phyloP scores from a whole-genome alignment of 2,329 filamentous ascomycete species.

The Penicillium crustosum region DNA sequence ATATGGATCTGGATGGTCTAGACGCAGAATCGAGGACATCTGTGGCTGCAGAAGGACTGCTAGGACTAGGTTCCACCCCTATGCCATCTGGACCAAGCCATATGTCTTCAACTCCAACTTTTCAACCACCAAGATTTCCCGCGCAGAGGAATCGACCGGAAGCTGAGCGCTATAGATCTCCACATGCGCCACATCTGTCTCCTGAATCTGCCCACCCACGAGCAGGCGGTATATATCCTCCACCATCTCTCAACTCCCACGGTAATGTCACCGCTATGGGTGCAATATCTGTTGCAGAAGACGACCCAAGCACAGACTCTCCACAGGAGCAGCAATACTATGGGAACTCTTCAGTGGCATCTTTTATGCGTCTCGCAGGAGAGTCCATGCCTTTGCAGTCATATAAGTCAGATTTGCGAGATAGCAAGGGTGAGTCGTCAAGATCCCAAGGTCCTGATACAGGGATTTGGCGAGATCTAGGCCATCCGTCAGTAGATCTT shows the following conservation, averaged over 20 bases:
- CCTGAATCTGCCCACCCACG: background rate
- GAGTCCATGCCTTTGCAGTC: slow-evolving; percentile 26
- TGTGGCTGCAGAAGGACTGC: slow-evolving; percentile 21
- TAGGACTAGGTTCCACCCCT: slow-evolving; percentile 16
- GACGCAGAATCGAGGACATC: slow-evolving; percentile 20
- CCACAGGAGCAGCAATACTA: slow-evolving; percentile 38
- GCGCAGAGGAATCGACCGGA: background rate
- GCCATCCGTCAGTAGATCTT: slow-evolving; percentile 17
- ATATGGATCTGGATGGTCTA: background rate
- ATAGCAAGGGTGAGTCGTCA: slow-evolving; percentile 5
- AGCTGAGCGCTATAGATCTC: background rate
- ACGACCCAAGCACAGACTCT: slow-evolving; percentile 19
- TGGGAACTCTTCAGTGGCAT: slow-evolving; percentile 43
- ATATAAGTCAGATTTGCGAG: slow-evolving; percentile 17
- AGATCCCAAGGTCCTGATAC: slow-evolving; percentile 9
- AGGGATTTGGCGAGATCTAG: slow-evolving; percentile 14
- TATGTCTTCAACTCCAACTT: background rate
- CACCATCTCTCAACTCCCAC: slow-evolving; percentile 18
- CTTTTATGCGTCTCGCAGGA: slow-evolving; percentile 43
- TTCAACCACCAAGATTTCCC: background rate
- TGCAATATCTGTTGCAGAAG: slow-evolving; percentile 36
- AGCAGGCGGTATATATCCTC: slow-evolving; percentile 10
- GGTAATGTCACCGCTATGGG: slow-evolving; percentile 44
- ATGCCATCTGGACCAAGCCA: background rate
- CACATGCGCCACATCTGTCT: background rate